Base-by-base conservation (phyloP, 176 grass and related monocot species). In the Themeda triandra region DNA sequence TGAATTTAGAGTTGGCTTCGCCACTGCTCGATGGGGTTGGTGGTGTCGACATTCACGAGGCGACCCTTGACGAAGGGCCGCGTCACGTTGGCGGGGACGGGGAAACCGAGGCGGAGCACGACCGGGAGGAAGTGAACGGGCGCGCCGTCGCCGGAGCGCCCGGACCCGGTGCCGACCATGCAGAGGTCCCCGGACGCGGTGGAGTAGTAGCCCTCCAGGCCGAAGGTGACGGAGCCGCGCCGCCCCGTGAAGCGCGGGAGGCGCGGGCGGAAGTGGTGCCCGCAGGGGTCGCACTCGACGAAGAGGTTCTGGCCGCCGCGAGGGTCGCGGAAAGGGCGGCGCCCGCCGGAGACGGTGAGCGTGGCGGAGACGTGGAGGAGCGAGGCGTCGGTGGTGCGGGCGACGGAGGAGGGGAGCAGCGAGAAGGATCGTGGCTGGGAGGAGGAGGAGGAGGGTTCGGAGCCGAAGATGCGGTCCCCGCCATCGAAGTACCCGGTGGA, bases 201-300 rank as follows among this genome's bases (percentile, higher is more conserved):
- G 8, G 91, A 95, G 92, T 92, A 98, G 82, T 86, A 95, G 4
- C 95, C 95, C 25, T 80, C 80, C 49, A 98, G 87, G 51, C 87
- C 81, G 76, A 98, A 91, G 77, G 75, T 48, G 58, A 89, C 8
- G 32, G 60, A 74, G 28, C 70, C 86, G 24, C 90, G 81, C 21
- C 75, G 78, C 56, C 69, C 49, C 54, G 80, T 13, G 29, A 90
- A 79, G 74, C 72, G 79, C 8, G 87, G 90, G 70, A 91, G 19
- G 66, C 51, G 90, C 53, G 86, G 92, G 17, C 84, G 72, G 72
- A 90, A 56, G 14, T 66, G 79, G 41, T 68, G 77, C 69, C 63
- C 63, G 6, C 54, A 69, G 30, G 28, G 64, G 21, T 82, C 49
- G 80, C 80, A 79, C 62, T 85, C n/a, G n/a, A n/a, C n/a, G 53